Evolutionary conservation across 1,284 basidiomycete species (phyloP), one percentile per base, ranked within the genome.

Genomic region (Caloboletus inedulis): DNA sequence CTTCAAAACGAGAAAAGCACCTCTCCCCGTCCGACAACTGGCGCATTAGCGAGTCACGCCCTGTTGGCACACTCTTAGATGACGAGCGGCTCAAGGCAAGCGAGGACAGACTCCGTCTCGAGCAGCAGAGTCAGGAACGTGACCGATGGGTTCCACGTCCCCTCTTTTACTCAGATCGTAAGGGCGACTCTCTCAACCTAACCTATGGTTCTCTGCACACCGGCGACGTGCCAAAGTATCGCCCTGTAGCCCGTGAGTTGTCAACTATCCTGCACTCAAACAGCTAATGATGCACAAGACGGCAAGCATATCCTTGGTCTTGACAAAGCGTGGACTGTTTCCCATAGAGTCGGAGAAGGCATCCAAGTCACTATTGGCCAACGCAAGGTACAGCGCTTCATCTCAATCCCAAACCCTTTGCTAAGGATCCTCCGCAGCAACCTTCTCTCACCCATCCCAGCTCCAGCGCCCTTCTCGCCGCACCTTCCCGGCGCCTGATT

Each of bases 201-300:
- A 77, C 77, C 34, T 91, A 87, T 62, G 89, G 87, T n/a, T 74
- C 81, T 2, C 61, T 87, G 34, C 75, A 89, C 62, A 66, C 78
- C 16, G 77, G 81, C 31, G 80, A 87, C 58, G 70, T 91, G 31
- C 88, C 90, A 8, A 84, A 77, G 64, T 88, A 91, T 63, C 73
- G 73, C 53, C 60, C 79, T 41, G 75, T 83, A 44, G 74, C 70
- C 70, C 72, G 87, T 89, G 73, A 71, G 72, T 69, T 47, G 46
- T 41, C 49, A 30, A 25, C 45, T 5, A 25, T 48, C 54, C 3
- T 18, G 47, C 52, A 44, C 46, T 59, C 64, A 49, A 68, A 72
- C 70, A 58, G 65, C 81, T 86, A 74, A 86, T 79, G 67, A 78
- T 75, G 65, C 61, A 59, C 56, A 73, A 89, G 87, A 76, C 47